Percentiles rank a stretch among this genome's conserved stretches.
Evolutionary conservation across 306 rosid genomes (phyloP).

Genomic region (Chamaecrista fasciculata): DNA sequence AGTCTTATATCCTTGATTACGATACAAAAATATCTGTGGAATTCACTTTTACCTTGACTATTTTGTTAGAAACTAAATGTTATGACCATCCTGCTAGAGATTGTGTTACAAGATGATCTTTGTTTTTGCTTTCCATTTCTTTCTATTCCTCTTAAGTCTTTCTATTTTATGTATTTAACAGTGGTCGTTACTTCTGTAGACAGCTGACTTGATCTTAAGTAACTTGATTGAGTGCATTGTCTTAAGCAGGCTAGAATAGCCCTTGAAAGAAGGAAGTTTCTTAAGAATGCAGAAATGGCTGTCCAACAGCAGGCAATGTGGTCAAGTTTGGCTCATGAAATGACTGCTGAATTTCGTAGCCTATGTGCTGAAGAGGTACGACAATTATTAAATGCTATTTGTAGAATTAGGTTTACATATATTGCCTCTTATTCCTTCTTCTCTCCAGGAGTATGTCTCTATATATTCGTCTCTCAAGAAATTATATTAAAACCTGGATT

Average conservation of each 20-base stretch:
- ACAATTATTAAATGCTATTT: conserved; percentile 24
- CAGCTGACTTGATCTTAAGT: conserved; percentile 20
- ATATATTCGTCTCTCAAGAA: conserved; percentile 8
- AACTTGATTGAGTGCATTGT: conserved; percentile 31
- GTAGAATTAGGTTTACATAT: conserved; percentile 7
- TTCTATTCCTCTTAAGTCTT: conserved; percentile 9
- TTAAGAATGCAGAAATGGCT: conserved; percentile 92
- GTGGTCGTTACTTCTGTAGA: not conserved
- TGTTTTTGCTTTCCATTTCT: not conserved
- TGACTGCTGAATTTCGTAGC: conserved; percentile 96
- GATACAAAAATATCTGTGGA: not conserved
- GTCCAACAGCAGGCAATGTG: conserved; percentile 90
- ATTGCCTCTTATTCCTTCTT: not conserved
- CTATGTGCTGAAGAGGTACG: conserved; percentile 97
- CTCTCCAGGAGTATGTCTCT: not conserved
- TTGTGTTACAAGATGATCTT: not conserved
- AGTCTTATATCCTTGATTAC: not conserved
- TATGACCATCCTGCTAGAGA: not conserved
- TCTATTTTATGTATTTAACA: not conserved
- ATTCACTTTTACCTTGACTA: not conserved
- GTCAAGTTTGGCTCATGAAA: conserved; percentile 96
- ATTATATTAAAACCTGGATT: conserved; percentile 33
- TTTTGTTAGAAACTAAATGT: not conserved
- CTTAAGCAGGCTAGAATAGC: conserved; percentile 85
- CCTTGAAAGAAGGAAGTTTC: conserved; percentile 87